Percentiles rank a stretch among this genome's conserved stretches.
Evolutionary conservation across 805 yeast species (phyloP).

Genomic region (Ogataea methylovora): DNA sequence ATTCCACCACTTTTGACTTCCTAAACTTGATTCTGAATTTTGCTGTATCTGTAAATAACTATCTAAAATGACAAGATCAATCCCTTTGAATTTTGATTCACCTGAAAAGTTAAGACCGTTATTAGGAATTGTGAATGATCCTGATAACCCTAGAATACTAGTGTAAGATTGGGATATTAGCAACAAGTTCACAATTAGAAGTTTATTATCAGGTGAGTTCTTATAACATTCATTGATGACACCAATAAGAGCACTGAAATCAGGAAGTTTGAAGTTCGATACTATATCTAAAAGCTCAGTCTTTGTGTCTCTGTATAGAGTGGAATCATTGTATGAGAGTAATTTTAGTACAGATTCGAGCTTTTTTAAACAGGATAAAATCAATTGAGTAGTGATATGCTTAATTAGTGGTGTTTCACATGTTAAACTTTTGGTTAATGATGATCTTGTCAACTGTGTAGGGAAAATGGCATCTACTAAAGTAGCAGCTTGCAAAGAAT

Average conservation of each 20-base stretch:
- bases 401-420: slow-evolving; percentile 43
- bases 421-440: slow-evolving; percentile 53
- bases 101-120: slow-evolving; percentile 17
- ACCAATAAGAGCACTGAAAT: slow-evolving; percentile 34
- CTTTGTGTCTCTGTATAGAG: slow-evolving; percentile 6
- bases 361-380: slow-evolving; percentile 48
- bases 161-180: slow-evolving; percentile 25
- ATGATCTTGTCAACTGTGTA: slow-evolving; percentile 47
- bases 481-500: slow-evolving; percentile 11
- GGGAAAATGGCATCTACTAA: slow-evolving; percentile 59
- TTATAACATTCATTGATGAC: slow-evolving; percentile 34
- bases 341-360: slow-evolving; percentile 30
- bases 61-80: slow-evolving; percentile 53
- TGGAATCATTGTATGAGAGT: slow-evolving; percentile 11
- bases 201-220: slow-evolving; percentile 29
- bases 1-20: slow-evolving; percentile 76
- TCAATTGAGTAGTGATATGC: slow-evolving; percentile 57
- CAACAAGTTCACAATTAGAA: slow-evolving; percentile 40
- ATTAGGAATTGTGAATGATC: slow-evolving; percentile 11
- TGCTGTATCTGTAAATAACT: slow-evolving; percentile 56
- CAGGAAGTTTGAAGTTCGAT: slow-evolving; percentile 37
- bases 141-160: slow-evolving; percentile 10
- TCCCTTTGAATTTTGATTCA: slow-evolving; percentile 31
- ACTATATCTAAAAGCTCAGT: slow-evolving; percentile 16
- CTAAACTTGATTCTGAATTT: slow-evolving; percentile 22